Base-by-base conservation (phyloP, 108 stramenopile genomes). In the Nitzschia putrida region DNA sequence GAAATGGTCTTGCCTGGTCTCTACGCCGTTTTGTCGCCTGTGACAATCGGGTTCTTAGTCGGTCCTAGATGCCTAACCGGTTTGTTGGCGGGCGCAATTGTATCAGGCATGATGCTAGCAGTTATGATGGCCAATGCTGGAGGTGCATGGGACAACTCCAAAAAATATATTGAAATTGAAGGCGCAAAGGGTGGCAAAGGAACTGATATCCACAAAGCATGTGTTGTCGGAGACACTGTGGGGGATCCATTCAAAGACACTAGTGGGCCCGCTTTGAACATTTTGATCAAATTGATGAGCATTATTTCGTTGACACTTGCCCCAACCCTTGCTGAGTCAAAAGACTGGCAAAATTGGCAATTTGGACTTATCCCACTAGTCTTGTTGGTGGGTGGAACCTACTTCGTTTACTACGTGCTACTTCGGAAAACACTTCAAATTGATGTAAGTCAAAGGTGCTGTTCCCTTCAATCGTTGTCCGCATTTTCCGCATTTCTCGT, bases 141-240 rank as follows among this genome's bases (percentile, higher is more conserved):
- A 14, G 97, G 97, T 49, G 97, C 97, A 22, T 97, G 97, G 97
- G 97, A 97, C 72, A 97, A 97, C 86, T 82, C 95, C 56, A 97
- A 97, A 80, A 97, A 97, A 87, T 96, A 91, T 79, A 88, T 87
- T 80, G 91, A 92, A 74, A 89, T 88, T 71, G 88, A 90, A 74
- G 85, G 85, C 37, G 82, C 82, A 11, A 55, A 57, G 64, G 85
- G 86, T 49, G 89, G 86, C 42, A 95, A 97, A 84, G 89, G 86
- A 56, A 83, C 87, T 20, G 93, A 91, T 54, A 87, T 85, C 6
- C 97, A 97, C 90, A 97, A 97, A 80, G 95, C 97, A 7, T 87
- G 90, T 44, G 83, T 97, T 21, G 92, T 92, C 9, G 97, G 97
- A 24, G 97, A 97, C 76, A 97, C 97, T 3, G 97, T 97, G 45